Base-by-base conservation (phyloP, 192 early-diverging fungal genomes). In the Pilobolus umbonatus region DNA sequence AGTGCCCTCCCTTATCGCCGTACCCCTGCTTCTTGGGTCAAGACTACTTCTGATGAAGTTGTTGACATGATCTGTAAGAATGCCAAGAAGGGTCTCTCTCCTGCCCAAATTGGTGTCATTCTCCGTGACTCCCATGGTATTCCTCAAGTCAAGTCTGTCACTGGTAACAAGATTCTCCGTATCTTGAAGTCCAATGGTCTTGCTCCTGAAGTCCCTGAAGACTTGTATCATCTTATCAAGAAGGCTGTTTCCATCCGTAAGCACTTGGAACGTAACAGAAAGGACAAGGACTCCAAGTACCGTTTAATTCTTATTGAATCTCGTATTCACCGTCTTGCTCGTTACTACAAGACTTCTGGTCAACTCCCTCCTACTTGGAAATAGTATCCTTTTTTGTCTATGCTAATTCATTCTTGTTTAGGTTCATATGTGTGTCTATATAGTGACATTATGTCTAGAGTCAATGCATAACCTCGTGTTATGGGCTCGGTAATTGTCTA, bases 131-230 rank as follows among this genome's bases (percentile, higher is more conserved):
- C 90, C 62, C 92, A 97, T 75, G 96, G 96, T 75, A 86, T 99
- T 61, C 89, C 96, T 67, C 94, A 95, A 78, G 96, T 99, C 76
- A 85, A 84, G 69, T 81, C 80, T 77, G 89, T 99, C 71, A 99
- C 96, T 70, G 94, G 95, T 75, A 99, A 95, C 92, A 97, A 99
- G 91, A 85, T 99, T 61, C 87, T 97, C 67, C 94, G 96, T 83
- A 97, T 99, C 78, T 85, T 99, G 65, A 95, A 93, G 82, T 84
- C 89, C 78, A 95, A 93, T 81, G 94, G 94, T 69, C 61, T 58
- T 49, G 60, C 64, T 68, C 87, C 96, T 59, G 88, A 92, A 73
- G 87, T 97, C 73, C 95, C 95, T 65, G 96, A 99, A 83, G 95
- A 99, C 82, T 85, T 99, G 54, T 96, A 96, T 88, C 91, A 93